Conservation (phyloP, 768 basidiomycete genomes). For the Psilocybe sp. region DNA sequence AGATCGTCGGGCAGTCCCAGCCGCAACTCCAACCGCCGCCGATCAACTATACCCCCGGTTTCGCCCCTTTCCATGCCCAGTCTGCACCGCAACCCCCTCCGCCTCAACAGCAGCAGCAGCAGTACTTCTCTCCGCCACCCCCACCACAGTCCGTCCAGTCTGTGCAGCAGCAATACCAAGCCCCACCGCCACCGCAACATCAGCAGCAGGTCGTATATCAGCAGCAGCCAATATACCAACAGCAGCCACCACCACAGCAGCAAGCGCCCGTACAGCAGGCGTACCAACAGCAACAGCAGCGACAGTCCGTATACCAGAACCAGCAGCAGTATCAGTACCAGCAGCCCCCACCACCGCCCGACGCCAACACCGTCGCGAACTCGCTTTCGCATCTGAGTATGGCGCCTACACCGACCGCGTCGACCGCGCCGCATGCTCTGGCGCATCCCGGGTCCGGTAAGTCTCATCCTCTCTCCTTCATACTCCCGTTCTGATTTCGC, state of each 20-base stretch:
- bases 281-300: slow-evolving; percentile 15
- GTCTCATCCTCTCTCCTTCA: too few relatives aligned
- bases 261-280: slow-evolving; percentile 22
- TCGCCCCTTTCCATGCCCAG: slow-evolving; percentile 17
- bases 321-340: slow-evolving; percentile 46
- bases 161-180: slow-evolving; percentile 25
- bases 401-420: too few relatives aligned
- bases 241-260: slow-evolving; percentile 41
- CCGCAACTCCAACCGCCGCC: slow-evolving; percentile 13
- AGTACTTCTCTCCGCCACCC: slow-evolving; percentile 16
- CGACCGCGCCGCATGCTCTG: too few relatives aligned
- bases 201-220: slow-evolving; percentile 29
- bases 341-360: slow-evolving; percentile 38
- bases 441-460: too few relatives aligned
- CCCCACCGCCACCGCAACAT: slow-evolving; percentile 36
- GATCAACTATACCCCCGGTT: slow-evolving; percentile 25
- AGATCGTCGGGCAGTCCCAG: slow-evolving; percentile 16
- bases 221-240: slow-evolving; percentile 24
- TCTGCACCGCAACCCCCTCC: slow-evolving; percentile 2
- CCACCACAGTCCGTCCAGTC: slow-evolving; percentile 11
- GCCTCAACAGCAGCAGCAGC: slow-evolving; percentile 13
- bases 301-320: slow-evolving; percentile 26
- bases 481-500: too few relatives aligned
- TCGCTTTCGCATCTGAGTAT: too few relatives aligned
- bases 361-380: not conserved